These are phyloP conservation scores for Eucalyptus camaldulensis DNA, from an alignment of 345 rosid genomes.

Conservation along the genomic window DNA sequence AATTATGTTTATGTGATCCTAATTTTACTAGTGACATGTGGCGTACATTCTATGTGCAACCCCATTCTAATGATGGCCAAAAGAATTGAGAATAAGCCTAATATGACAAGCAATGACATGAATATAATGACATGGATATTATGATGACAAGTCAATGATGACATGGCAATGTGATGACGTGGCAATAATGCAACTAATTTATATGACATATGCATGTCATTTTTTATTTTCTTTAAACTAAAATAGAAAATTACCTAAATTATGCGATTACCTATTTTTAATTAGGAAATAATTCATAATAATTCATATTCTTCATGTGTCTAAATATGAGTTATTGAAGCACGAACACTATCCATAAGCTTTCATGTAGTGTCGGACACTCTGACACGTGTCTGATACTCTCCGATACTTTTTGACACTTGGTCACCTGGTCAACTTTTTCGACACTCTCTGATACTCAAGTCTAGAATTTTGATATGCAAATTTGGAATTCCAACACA, in stretches of 20 bases:
- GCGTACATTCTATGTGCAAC: background rate
- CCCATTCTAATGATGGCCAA: background rate
- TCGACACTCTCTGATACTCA: too few relatives aligned
- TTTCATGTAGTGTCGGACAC: accelerated
- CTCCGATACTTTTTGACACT: too few relatives aligned
- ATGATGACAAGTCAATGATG: background rate
- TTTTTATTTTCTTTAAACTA: background rate
- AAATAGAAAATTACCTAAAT: too few relatives aligned
- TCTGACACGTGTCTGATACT: too few relatives aligned
- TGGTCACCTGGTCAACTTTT: too few relatives aligned
- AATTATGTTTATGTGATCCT: background rate
- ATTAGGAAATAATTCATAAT: too few relatives aligned
- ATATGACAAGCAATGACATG: background rate
- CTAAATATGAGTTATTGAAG: too few relatives aligned
- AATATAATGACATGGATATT: background rate
- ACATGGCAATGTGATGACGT: background rate
- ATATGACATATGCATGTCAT: background rate
- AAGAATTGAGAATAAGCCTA: background rate
- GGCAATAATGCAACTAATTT: too few relatives aligned
- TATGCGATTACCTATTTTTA: too few relatives aligned
- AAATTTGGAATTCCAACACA: too few relatives aligned
- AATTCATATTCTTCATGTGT: too few relatives aligned
- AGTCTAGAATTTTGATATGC: too few relatives aligned
- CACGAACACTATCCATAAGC: accelerated
- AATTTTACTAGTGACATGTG: background rate